phyloP scores from a whole-genome alignment of 2,329 filamentous ascomycete species.

The Fusarium dlaminii region DNA sequence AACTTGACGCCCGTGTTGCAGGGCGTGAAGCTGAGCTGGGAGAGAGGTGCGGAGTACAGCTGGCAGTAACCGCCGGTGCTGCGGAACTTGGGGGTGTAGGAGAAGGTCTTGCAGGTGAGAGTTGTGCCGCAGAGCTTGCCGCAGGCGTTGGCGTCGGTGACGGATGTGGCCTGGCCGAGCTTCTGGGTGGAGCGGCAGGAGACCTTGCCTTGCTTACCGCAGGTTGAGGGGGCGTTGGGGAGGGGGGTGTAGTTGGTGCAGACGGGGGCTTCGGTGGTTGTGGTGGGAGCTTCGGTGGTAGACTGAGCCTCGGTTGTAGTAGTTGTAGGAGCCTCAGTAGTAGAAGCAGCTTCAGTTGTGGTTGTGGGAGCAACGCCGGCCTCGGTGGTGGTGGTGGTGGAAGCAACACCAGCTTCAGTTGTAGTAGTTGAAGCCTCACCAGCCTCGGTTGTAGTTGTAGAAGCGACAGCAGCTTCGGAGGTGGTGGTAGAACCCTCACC shows the following conservation, averaged over 20 bases:
- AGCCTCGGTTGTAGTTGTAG: neutral
- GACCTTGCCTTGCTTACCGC: slow-evolving; percentile 17
- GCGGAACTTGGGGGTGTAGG: neutral
- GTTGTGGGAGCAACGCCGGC: neutral
- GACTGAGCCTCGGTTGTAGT: neutral
- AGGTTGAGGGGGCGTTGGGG: neutral
- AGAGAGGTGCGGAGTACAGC: neutral
- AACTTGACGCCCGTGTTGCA: slow-evolving; percentile 21
- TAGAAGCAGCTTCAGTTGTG: neutral
- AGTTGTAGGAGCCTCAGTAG: neutral
- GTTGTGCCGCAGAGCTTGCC: slow-evolving; percentile 6
- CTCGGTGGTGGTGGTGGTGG: neutral
- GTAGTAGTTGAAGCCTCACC: neutral
- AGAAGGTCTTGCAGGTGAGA: slow-evolving; percentile 19
- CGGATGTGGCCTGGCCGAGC: neutral
- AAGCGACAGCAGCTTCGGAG: neutral
- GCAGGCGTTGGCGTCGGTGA: neutral
- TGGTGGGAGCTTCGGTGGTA: slow-evolving; percentile 3
- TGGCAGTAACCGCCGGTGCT: neutral
- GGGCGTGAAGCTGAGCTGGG: slow-evolving; percentile 1
- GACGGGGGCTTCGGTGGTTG: slow-evolving; percentile 1
- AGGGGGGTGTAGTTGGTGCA: slow-evolving; percentile 12
- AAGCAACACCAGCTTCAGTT: neutral
- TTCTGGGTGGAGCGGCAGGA: slow-evolving; percentile 8
- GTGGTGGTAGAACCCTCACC: neutral